Conservation (phyloP, 2,329 filamentous ascomycete genomes). For the Hawksworthiomyces lignivorus region DNA sequence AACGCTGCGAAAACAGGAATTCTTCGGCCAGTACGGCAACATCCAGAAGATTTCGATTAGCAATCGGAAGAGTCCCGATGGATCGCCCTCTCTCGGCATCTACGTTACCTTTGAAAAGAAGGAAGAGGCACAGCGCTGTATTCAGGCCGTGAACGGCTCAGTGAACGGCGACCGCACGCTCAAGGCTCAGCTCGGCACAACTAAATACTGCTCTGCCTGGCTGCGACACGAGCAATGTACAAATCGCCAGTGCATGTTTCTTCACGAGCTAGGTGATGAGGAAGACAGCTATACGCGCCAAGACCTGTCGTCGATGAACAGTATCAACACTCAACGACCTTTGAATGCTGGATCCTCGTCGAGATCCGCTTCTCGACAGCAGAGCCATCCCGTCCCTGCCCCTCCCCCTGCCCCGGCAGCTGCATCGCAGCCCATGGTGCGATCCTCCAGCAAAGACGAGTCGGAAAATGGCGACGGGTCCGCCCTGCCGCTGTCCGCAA, state of each 20-base stretch:
- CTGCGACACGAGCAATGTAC: conserved; percentile 89
- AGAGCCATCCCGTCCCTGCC: conserved; percentile 30
- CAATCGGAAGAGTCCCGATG: conserved; percentile 73
- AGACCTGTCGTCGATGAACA: conserved; percentile 91
- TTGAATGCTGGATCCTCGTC: conserved; percentile 46
- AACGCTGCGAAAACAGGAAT: conserved; percentile 81
- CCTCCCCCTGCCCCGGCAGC: conserved; percentile 21
- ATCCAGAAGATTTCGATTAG: conserved; percentile 99
- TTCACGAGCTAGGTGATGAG: conserved; percentile 97
- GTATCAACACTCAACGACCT: conserved; percentile 69
- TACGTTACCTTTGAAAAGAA: conserved; percentile 97
- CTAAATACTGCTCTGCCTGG: conserved; percentile 97
- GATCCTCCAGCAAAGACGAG: conserved; percentile 71
- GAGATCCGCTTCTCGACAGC: conserved; percentile 46
- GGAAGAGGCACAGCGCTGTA: conserved; percentile 82
- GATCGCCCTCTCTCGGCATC: conserved; percentile 83
- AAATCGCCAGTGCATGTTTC: conserved; percentile 94
- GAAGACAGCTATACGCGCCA: conserved; percentile 94
- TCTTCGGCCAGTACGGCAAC: conserved; percentile 96
- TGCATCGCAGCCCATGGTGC: conserved; percentile 56
- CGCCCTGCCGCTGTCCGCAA: conserved; percentile 87
- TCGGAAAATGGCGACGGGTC: conserved; percentile 71
- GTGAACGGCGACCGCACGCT: conserved; percentile 81
- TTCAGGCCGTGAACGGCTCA: conserved; percentile 85
- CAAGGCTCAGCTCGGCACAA: conserved; percentile 76